These are phyloP conservation scores for Yarrowia bubula DNA, from an alignment of 805 yeast species.

Conservation along the genomic window DNA sequence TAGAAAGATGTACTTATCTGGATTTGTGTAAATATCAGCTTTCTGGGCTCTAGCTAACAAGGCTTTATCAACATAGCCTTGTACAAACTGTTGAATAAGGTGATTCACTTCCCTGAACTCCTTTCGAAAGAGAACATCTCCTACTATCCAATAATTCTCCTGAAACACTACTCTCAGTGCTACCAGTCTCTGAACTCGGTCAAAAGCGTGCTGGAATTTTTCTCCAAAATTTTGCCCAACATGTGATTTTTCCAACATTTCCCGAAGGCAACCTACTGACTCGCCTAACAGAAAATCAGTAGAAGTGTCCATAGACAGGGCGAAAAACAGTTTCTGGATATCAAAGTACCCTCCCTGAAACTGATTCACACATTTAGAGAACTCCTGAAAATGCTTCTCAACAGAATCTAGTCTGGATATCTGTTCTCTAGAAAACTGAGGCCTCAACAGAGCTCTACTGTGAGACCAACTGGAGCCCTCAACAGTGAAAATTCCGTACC, in stretches of 20 bases:
- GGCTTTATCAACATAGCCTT: slow-evolving; percentile 44
- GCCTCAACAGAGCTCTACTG: slow-evolving; percentile 36
- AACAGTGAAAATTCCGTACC: slow-evolving; percentile 42
- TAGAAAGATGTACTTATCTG: slow-evolving; percentile 48
- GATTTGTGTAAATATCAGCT: slow-evolving; percentile 29
- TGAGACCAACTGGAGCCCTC: slow-evolving; percentile 41
- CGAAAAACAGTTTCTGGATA: slow-evolving; percentile 36
- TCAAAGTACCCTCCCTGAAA: slow-evolving; percentile 31
- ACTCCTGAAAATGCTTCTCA: slow-evolving; percentile 34
- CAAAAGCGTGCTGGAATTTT: slow-evolving; percentile 30
- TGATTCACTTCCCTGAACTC: slow-evolving; percentile 28
- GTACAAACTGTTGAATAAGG: slow-evolving; percentile 40
- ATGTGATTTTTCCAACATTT: slow-evolving; percentile 27
- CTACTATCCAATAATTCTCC: slow-evolving; percentile 29
- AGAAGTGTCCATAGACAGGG: slow-evolving; percentile 29
- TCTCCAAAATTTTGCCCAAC: slow-evolving; percentile 25
- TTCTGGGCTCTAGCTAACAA: slow-evolving; percentile 32
- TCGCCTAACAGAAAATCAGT: slow-evolving; percentile 41
- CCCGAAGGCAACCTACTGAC: slow-evolving; percentile 33
- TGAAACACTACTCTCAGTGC: slow-evolving; percentile 31
- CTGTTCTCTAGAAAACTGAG: slow-evolving; percentile 1
- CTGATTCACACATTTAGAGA: slow-evolving; percentile 16
- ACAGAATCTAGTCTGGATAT: slow-evolving; percentile 33
- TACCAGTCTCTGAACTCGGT: slow-evolving; percentile 29
- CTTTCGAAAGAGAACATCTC: slow-evolving; percentile 37